phyloP scores from a whole-genome alignment of 1,139 yeast species.

The Fermentozyma sake region DNA sequence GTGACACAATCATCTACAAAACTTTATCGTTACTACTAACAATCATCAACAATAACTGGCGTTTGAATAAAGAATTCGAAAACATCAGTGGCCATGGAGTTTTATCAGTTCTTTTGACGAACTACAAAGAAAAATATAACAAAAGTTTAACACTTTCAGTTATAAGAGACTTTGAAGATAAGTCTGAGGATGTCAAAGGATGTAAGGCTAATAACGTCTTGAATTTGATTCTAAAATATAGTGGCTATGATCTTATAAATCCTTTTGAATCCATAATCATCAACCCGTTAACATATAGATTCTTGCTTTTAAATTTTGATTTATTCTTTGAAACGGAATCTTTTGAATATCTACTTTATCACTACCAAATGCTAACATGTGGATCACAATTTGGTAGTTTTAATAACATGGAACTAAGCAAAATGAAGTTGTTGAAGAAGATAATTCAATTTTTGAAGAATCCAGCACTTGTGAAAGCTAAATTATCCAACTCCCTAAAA shows the following conservation, averaged over 20 bases:
- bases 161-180: conserved; percentile 1
- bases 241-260: conserved; percentile 23
- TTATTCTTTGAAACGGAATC: conserved; percentile 36
- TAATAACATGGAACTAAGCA: conserved; percentile 48
- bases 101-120: conserved; percentile 26
- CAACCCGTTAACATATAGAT: conserved; percentile 27
- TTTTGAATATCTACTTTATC: conserved; percentile 49
- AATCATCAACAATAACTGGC: conserved; percentile 32
- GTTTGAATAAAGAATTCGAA: conserved; percentile 39
- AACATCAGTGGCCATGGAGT: conserved; percentile 40
- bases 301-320: conserved; percentile 31
- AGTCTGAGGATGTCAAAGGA: conserved; percentile 2
- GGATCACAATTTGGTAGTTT: conserved; percentile 46
- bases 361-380: conserved; percentile 49
- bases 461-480: conserved; percentile 12
- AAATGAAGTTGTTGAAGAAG: conserved; percentile 50
- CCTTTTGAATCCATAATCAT: conserved; percentile 27
- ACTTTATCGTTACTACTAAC: conserved; percentile 23
- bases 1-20: conserved; percentile 21
- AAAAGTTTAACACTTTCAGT: conserved; percentile 15
- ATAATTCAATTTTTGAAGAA: conserved; percentile 49
- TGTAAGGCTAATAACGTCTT: conserved; percentile 2
- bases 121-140: conserved; percentile 23
- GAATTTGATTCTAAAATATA: conserved; percentile 17
- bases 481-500: conserved; percentile 10